Base-by-base conservation (phyloP, 225 moss, liverwort and hornwort species). In the Pleurozium schreberi region DNA sequence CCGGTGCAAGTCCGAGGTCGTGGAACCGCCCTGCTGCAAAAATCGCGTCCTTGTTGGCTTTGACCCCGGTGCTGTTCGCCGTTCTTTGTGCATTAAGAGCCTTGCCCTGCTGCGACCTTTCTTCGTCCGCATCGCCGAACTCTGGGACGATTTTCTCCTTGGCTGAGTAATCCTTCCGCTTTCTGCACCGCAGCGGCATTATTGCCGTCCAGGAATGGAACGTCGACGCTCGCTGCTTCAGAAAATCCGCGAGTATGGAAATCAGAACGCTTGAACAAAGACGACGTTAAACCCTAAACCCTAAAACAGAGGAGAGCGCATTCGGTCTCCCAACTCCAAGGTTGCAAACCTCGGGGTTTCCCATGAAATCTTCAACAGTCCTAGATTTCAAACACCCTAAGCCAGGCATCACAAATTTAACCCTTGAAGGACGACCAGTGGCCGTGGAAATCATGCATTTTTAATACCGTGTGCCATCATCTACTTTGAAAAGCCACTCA, bases 21-120 rank as follows among this genome's bases (percentile, higher is more conserved):
- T 97, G 96, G 87, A 98, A 98, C 62, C 94, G 90, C 60, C 97
- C 98, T 30, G 91, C 71, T 49, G 98, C 95, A 86, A 98, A 98
- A 31, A 96, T 92, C 40, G 89, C 90, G 61, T 80, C 90, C 59
- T 86, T 80, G 62, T 75, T 75, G 53, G 81, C 87, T 68, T 81
- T 58, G 33, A 33, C 76, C 65, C 68, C 87, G 34, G 67, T 28
- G 31, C 34, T 66, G 21, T 75, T 90, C 73, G 25, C 53, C 55
- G n/a, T 73, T 77, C 77, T 75, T 58, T 65, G 76, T 14, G 75
- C 75, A 27, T 10, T 87, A 17, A 27, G 19, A 47, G 66, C 58
- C 43, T 90, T 86, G n/a, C 59, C 91, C 89, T 85, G 79, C 43
- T 80, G 42, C 17, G 81, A 64, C 16, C 33, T 77, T 76, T 73